Evolutionary conservation across 2,329 filamentous ascomycete genomes (phyloP).

Genomic region (Botrytis galanthina): DNA sequence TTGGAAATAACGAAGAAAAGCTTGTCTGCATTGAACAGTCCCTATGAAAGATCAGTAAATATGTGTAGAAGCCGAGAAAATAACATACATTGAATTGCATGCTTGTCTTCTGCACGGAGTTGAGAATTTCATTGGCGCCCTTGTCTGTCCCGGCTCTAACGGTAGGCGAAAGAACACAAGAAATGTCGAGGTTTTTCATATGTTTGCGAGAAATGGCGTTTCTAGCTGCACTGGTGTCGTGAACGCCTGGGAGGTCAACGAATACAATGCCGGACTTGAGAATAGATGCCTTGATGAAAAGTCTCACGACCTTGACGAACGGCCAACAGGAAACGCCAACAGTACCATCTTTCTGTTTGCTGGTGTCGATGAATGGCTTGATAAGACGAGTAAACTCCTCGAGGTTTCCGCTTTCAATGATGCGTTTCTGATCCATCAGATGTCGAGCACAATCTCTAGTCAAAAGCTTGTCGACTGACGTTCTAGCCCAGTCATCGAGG

Average conservation of each 20-base stretch:
- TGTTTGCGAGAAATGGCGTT: conserved; percentile 23
- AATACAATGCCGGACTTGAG: conserved; percentile 26
- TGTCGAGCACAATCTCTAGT: conserved; percentile 46
- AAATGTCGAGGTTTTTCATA: conserved; percentile 25
- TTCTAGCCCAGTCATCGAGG: neutral
- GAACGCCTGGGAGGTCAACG: conserved; percentile 29
- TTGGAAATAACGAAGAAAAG: conserved; percentile 29
- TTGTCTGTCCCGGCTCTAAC: conserved; percentile 24
- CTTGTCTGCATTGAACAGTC: conserved; percentile 19
- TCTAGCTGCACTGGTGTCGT: conserved; percentile 29
- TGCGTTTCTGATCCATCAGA: conserved; percentile 31
- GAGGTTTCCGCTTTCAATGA: neutral
- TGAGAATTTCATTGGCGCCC: conserved; percentile 24
- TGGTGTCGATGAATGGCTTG: conserved; percentile 22
- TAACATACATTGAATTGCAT: conserved; percentile 26
- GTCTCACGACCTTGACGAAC: conserved; percentile 24
- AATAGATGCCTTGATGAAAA: conserved; percentile 22
- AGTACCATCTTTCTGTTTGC: neutral
- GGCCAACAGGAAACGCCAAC: conserved; percentile 24
- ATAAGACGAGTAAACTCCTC: conserved; percentile 21
- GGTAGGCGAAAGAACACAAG: conserved; percentile 25
- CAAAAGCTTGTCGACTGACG: conserved; percentile 40
- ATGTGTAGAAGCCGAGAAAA: neutral
- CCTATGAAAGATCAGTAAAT: neutral
- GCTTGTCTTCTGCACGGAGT: conserved; percentile 19